These are phyloP conservation scores for Fusarium pininemorale DNA, from an alignment of 2,329 filamentous ascomycete species.

Conservation along the genomic window DNA sequence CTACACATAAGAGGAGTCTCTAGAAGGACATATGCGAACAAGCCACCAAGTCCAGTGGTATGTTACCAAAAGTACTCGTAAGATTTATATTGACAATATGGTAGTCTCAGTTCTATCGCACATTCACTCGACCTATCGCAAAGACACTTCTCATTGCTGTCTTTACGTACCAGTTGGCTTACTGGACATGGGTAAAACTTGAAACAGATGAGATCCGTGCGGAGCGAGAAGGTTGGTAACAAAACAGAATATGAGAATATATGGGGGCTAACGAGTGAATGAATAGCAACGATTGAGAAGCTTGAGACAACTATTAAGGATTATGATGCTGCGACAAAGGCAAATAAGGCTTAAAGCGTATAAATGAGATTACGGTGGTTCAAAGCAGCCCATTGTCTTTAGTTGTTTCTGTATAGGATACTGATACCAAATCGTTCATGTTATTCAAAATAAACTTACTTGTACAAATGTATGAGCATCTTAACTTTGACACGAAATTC, in stretches of 20 bases:
- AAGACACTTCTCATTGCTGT: slow-evolving; percentile 80
- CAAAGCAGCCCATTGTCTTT: neutral
- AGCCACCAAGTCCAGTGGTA: slow-evolving; percentile 43
- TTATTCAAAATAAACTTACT: neutral
- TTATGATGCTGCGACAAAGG: slow-evolving; percentile 43
- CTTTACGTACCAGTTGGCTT: slow-evolving; percentile 80
- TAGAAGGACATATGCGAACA: slow-evolving; percentile 40
- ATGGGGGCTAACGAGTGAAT: neutral
- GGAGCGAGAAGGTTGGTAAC: slow-evolving; percentile 63
- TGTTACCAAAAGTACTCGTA: neutral
- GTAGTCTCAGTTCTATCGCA: slow-evolving; percentile 76
- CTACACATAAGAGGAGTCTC: neutral
- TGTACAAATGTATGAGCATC: neutral
- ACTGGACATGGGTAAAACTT: slow-evolving; percentile 78
- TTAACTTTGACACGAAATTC: neutral
- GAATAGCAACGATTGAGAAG: slow-evolving; percentile 46
- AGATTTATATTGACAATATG: neutral
- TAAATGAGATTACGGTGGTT: neutral
- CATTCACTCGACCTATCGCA: slow-evolving; percentile 75
- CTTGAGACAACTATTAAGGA: slow-evolving; percentile 52
- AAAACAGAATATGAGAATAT: slow-evolving; percentile 10
- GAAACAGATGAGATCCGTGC: slow-evolving; percentile 75
- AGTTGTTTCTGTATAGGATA: neutral
- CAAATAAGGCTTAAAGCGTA: slow-evolving; percentile 26
- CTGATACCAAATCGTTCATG: neutral